Evolutionary conservation across 805 yeast genomes (phyloP).

Genomic region (Lipomyces sp.): DNA sequence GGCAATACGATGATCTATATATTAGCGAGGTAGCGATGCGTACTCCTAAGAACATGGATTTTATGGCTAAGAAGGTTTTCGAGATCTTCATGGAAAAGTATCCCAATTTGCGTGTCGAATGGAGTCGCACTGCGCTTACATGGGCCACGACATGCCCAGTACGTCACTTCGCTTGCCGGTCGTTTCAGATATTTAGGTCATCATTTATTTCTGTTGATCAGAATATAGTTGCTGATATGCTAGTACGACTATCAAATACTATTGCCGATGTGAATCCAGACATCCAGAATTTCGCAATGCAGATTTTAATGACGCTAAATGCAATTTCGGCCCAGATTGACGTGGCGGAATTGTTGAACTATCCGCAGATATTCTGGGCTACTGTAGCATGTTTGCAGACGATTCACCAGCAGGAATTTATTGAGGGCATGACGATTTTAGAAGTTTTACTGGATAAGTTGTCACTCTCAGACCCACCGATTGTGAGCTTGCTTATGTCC

Average conservation of each 20-base stretch:
- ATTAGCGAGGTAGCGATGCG: slow-evolving; percentile 78
- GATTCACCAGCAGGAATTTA: slow-evolving; percentile 88
- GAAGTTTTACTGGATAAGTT: slow-evolving; percentile 84
- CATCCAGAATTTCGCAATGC: slow-evolving; percentile 96
- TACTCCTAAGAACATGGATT: slow-evolving; percentile 85
- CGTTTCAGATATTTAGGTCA: slow-evolving; percentile 90
- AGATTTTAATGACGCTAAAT: slow-evolving; percentile 92
- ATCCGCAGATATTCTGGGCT: slow-evolving; percentile 95
- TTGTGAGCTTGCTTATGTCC: slow-evolving; percentile 78
- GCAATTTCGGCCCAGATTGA: slow-evolving; percentile 87
- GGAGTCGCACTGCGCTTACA: slow-evolving; percentile 80
- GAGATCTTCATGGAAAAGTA: slow-evolving; percentile 55
- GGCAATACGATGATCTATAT: slow-evolving; percentile 87
- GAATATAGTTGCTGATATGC: slow-evolving; percentile 88
- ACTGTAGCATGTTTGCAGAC: slow-evolving; percentile 89
- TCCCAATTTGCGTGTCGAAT: slow-evolving; percentile 70
- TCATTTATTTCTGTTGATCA: slow-evolving; percentile 81
- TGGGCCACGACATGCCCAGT: slow-evolving; percentile 99
- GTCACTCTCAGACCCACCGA: slow-evolving; percentile 81
- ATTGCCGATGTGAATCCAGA: slow-evolving; percentile 87
- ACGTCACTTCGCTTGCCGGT: slow-evolving; percentile 93
- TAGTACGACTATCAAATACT: slow-evolving; percentile 89
- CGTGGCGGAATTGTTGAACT: slow-evolving; percentile 75
- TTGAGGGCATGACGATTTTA: slow-evolving; percentile 81
- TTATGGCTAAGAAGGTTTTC: slow-evolving; percentile 65